These are phyloP conservation scores for Rostrohypoxylon terebratum DNA, from an alignment of 495 filamentous ascomycete species.

Conservation along the genomic window DNA sequence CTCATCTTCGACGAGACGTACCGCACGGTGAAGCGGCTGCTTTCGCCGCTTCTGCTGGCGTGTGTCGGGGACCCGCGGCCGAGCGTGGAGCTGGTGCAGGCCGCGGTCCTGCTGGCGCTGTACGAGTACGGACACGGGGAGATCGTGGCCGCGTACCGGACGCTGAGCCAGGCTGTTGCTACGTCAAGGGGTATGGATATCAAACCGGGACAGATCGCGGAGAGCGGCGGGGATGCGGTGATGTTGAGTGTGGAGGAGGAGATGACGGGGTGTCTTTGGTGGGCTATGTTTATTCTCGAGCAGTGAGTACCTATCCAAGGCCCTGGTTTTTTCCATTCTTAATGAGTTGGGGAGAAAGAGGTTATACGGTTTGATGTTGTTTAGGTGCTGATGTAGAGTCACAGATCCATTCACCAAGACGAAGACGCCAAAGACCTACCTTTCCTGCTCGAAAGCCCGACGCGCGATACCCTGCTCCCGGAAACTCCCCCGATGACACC, in stretches of 20 bases:
- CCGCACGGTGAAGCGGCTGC: constrained; percentile 46
- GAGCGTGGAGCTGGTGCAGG: constrained; percentile 46
- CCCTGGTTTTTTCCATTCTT: no score
- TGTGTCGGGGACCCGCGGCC: constrained; percentile 44
- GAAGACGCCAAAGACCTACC: constrained; percentile 41
- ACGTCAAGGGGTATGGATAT: constrained; percentile 38
- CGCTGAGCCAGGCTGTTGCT: constrained; percentile 44
- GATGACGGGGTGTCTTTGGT: constrained; percentile 49
- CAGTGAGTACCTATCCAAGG: constrained; percentile 48
- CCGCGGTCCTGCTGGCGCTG: constrained; percentile 46
- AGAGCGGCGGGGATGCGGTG: constrained; percentile 28
- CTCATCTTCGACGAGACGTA: constrained; percentile 50
- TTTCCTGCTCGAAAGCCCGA: constrained; percentile 48
- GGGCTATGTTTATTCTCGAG: constrained; percentile 52
- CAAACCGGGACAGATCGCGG: constrained; percentile 37
- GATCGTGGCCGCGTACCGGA: constrained; percentile 45
- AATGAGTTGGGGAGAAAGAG: not conserved
- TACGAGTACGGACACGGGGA: constrained; percentile 53
- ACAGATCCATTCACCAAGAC: constrained; percentile 48
- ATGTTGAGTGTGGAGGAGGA: constrained; percentile 46
- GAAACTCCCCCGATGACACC: constrained; percentile 44
- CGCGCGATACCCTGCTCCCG: constrained; percentile 43
- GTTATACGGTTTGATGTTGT: not conserved
- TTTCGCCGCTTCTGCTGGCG: constrained; percentile 38
- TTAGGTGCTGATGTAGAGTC: no score